Evolutionary conservation across 768 basidiomycete genomes (phyloP).

Genomic region (Leccinum fibrillosum): DNA sequence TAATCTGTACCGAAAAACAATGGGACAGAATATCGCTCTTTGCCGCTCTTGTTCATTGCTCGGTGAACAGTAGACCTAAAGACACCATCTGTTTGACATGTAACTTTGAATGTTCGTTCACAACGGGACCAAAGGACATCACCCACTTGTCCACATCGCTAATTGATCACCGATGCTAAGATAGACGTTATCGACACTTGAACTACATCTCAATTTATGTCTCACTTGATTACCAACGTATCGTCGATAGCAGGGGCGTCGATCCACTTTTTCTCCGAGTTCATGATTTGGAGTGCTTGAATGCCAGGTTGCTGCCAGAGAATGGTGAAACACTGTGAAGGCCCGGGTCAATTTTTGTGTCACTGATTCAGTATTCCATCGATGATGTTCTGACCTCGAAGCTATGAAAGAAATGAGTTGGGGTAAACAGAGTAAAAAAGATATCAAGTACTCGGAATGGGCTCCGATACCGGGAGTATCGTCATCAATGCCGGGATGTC

Average conservation of each 20-base stretch:
- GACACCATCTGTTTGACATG: constrained; percentile 58
- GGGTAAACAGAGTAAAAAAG: background rate
- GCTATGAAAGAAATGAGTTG: constrained; percentile 22
- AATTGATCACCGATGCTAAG: constrained; percentile 83
- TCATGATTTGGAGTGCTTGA: constrained; percentile 79
- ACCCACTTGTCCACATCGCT: constrained; percentile 82
- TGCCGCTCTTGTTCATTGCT: constrained; percentile 72
- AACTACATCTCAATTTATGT: background rate
- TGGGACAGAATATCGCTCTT: constrained; percentile 77
- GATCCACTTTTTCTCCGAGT: constrained; percentile 76
- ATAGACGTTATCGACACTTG: constrained; percentile 23
- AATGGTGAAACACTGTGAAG: constrained; percentile 75
- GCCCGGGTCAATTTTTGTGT: background rate
- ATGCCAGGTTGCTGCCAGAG: constrained; percentile 76
- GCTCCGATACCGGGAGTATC: constrained; percentile 82
- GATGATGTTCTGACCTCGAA: constrained; percentile 38
- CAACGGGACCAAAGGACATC: background rate
- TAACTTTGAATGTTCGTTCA: background rate
- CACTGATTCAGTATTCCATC: background rate
- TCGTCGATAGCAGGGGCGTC: constrained; percentile 73
- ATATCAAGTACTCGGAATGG: constrained; percentile 55
- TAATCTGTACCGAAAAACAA: constrained; percentile 91
- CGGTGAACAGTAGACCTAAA: constrained; percentile 91
- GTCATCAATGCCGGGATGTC: constrained; percentile 46
- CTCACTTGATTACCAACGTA: constrained; percentile 85